Conservation (phyloP, 345 rosid species). For the Crucihimalaya himalaica region DNA sequence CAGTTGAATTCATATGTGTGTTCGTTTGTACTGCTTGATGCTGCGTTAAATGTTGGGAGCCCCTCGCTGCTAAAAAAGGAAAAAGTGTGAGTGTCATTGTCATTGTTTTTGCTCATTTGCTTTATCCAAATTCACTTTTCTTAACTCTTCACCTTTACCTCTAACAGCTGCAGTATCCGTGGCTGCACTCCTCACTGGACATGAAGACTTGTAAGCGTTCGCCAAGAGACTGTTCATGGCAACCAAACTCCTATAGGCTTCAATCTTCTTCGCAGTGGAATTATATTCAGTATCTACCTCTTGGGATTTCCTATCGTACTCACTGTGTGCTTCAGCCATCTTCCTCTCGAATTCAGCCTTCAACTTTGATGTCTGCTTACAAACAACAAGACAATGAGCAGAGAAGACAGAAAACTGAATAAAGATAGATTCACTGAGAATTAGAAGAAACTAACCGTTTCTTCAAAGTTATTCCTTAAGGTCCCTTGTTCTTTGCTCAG, state of each 20-base stretch:
- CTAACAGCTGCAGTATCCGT: conserved; percentile 1
- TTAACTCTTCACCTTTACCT: conserved; percentile 23
- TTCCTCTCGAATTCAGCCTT: conserved; percentile 19
- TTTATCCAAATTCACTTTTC: background rate
- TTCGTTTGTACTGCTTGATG: background rate
- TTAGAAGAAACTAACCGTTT: conserved; percentile 10
- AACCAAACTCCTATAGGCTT: background rate
- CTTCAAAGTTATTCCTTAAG: conserved; percentile 9
- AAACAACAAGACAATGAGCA: conserved; percentile 17
- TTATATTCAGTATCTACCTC: conserved; percentile 18
- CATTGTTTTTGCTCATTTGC: background rate
- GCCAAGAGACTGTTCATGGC: conserved; percentile 22
- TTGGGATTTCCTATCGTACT: conserved; percentile 14
- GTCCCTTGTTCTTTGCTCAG: conserved; percentile 16
- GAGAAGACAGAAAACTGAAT: background rate
- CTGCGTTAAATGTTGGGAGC: conserved; percentile 6
- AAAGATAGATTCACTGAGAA: background rate
- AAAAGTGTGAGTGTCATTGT: background rate
- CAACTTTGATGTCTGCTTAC: conserved; percentile 22
- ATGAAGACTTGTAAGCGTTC: conserved; percentile 1
- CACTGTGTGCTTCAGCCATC: conserved; percentile 28
- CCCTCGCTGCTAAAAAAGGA: background rate
- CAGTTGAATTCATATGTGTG: background rate
- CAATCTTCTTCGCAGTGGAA: background rate
- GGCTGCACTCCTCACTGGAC: background rate